A percentile compares a stretch with the other conserved stretches of the same genome.
These are phyloP conservation scores for Rubroboletus pulcherrimus DNA, from an alignment of 768 basidiomycete species.

Conservation along the genomic window DNA sequence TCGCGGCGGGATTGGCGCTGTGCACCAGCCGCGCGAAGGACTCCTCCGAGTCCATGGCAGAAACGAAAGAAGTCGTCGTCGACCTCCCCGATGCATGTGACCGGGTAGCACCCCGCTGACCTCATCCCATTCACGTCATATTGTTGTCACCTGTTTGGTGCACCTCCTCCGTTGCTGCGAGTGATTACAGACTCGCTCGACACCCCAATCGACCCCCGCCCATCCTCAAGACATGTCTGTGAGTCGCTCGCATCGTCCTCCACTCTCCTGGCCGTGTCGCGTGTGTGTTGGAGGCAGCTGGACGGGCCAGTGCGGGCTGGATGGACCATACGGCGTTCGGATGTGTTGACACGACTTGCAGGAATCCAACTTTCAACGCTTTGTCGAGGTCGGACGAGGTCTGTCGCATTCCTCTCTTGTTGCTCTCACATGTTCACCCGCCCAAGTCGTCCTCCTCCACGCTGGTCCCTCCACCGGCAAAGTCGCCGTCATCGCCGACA, in stretches of 20 bases:
- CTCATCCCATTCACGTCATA: slow-evolving; percentile 1
- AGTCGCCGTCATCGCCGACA: slow-evolving; percentile 94
- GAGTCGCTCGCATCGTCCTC: slow-evolving; percentile 1
- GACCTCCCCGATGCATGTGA: not conserved
- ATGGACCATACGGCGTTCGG: slow-evolving; percentile 2
- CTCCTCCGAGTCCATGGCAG: slow-evolving; percentile 24
- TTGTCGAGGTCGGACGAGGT: slow-evolving; percentile 98
- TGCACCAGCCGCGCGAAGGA: slow-evolving; percentile 29
- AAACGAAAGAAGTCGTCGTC: not conserved
- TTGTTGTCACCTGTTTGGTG: slow-evolving; percentile 14
- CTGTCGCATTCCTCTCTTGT: not conserved
- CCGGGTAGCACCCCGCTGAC: slow-evolving; percentile 2
- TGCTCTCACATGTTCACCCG: not conserved
- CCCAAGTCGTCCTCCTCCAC: slow-evolving; percentile 83
- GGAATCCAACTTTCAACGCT: slow-evolving; percentile 92
- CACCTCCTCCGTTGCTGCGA: not conserved
- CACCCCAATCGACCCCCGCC: not conserved
- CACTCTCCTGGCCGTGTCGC: not conserved
- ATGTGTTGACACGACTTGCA: slow-evolving; percentile 30
- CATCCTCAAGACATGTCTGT: slow-evolving; percentile 19
- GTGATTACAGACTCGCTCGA: not conserved
- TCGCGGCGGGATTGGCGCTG: slow-evolving; percentile 25
- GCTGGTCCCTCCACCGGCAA: slow-evolving; percentile 80
- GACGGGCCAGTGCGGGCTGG: slow-evolving; percentile 4
- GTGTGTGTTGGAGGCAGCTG: fast-evolving